Evolutionary conservation across 768 basidiomycete species (phyloP), one percentile per base, ranked within the genome.

Genomic region (Punctularia strigosozonata): DNA sequence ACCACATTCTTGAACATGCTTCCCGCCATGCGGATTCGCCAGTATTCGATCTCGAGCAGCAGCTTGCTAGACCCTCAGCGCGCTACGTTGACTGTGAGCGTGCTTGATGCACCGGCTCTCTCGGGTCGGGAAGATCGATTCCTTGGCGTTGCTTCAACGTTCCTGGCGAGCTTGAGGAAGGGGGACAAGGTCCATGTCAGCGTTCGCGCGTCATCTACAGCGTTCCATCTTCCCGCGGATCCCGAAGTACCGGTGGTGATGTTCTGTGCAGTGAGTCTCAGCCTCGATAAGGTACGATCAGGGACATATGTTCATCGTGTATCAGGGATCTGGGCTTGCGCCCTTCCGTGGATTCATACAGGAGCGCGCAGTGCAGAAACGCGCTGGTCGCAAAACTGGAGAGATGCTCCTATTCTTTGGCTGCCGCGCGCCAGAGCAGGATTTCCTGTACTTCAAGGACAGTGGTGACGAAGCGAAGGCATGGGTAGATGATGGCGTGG

Each of bases 321-420:
- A n/a, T n/a, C n/a, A n/a, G n/a, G 70, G 70, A 5, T 60, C 66
- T 3, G 70, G 70, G 4, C 45, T 72, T 12, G 63, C 70, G 4
- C 70, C 70, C 1, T 65, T 72, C 61, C 59, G 68, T 28, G 68
- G 64, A 1, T 72, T 72, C 56, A 57, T 72, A 30, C 69, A 70
- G 49, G 70, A 71, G 44, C 61, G 70, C 5, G 64, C 66, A 15
- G 47, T 59, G 37, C 68, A 70, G 49, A 66, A 64, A 50, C 50
- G 52, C 20, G 56, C 63, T 6, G 68, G 68, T 1, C 49, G 66
- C 10, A 54, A 63, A 17, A 62, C 68, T 6, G 65, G 63, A 4
- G 50, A 54, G 42, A 56, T 59, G 35, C 39, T 68, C 17, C 48
- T 71, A 25, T 72, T 69, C 60, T 69, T 68, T 43, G 69, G 70